Base-by-base conservation (phyloP, 1,284 basidiomycete species). In the Pterulicium gracile region DNA sequence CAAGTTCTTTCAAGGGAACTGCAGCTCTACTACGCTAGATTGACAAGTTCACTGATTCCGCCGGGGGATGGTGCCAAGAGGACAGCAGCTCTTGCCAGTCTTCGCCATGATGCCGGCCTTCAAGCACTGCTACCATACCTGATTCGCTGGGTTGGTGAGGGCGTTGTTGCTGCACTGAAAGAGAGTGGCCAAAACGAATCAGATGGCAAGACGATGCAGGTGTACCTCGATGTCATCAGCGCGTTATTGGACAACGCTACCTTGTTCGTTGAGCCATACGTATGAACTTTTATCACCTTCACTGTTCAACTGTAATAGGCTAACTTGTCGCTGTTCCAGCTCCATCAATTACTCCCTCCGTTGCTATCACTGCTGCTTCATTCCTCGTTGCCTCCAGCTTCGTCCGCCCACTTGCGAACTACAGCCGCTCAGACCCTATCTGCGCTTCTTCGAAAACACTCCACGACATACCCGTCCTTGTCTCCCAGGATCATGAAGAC, bases 181-280 rank as follows among this genome's bases (percentile, higher is more conserved):
- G 77, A 81, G 40, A 77, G 77, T 3, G 58, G 67, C 13, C 69
- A 79, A 51, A 64, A 68, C 45, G 79, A 89, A 54, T 63, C 66
- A 50, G 76, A 86, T 49, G 81, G 84, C 4, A 70, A 69, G 48
- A 72, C 78, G 10, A 66, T 95, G 2, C 85, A 87, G 52, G 81
- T 90, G 22, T 67, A 90, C 49, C 66, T 96, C 50, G 87, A 92
- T 52, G 87, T 88, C 14, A 78, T 91, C 41, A 75, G 82, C 50
- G 85, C 90, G 0, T 69, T 95, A 27, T 65, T 94, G 39, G 83
- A 87, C 54, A 98, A 94, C 61, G 73, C 72, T 45, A 86, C 83
- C 2, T 66, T 98, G n/a, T 97, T 95, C 58, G 80, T 98, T 21
- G 95, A 98, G 64, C 95, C 94, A 41, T 98, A 96, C 59, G 90